A percentile compares a stretch with the other conserved stretches of the same genome.
Conservation (phyloP, 2,329 filamentous ascomycete genomes). For the Furcasterigmium sp. region DNA sequence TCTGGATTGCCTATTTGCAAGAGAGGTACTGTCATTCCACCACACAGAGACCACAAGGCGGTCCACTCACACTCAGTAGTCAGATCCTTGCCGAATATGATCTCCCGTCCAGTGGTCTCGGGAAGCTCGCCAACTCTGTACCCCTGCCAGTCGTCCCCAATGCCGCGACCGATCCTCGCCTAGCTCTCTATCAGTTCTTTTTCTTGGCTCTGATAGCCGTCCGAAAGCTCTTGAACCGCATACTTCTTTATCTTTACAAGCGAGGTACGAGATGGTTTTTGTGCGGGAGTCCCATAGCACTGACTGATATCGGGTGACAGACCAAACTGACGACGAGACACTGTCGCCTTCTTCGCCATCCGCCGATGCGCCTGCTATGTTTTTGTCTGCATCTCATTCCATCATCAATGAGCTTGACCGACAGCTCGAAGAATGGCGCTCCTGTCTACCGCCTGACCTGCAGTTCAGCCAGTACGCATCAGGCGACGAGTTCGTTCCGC, state of each 20-base stretch:
- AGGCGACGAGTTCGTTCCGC: not conserved
- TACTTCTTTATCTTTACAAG: constrained; percentile 4
- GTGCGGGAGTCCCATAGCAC: not conserved
- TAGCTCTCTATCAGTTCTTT: constrained; percentile 4
- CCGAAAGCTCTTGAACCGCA: constrained; percentile 5
- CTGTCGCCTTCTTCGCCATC: not conserved
- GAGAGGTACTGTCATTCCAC: no score
- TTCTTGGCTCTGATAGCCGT: constrained; percentile 8
- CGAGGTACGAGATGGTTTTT: not conserved
- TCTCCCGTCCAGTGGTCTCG: constrained; percentile 4
- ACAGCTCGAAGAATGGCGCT: constrained; percentile 7
- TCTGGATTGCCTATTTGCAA: constrained; percentile 6
- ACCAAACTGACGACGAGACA: not conserved
- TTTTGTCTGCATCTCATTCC: constrained; percentile 1
- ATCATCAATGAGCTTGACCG: constrained; percentile 5
- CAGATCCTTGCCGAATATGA: constrained; percentile 6
- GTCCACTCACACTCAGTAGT: not conserved
- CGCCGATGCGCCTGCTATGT: not conserved
- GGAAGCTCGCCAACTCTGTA: not conserved
- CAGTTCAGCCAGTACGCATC: not conserved
- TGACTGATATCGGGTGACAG: not conserved
- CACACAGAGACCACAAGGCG: no score
- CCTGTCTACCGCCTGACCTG: constrained; percentile 1
- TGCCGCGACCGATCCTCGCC: not conserved
- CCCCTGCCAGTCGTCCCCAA: constrained; percentile 4